phyloP scores from a whole-genome alignment of 805 yeast species.

The Kodamaea kakaduensis region DNA sequence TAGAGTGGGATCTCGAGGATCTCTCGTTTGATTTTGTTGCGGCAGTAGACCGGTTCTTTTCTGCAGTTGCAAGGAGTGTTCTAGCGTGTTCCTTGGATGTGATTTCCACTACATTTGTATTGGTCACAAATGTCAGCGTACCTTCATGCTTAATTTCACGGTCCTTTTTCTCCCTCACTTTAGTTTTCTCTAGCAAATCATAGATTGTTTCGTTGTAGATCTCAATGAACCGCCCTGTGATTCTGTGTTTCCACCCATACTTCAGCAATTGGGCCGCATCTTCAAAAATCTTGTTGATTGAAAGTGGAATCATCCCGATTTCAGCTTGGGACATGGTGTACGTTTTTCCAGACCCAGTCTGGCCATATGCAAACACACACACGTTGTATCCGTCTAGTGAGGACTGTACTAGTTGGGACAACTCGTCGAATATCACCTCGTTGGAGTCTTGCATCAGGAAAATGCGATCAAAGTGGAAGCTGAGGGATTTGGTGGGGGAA shows the following conservation, averaged over 20 bases:
- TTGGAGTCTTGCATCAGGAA: constrained; percentile 57
- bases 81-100: constrained; percentile 47
- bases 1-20: constrained; percentile 89
- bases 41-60: constrained; percentile 67
- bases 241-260: constrained; percentile 59
- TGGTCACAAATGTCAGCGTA: constrained; percentile 54
- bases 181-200: constrained; percentile 51
- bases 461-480: constrained; percentile 74
- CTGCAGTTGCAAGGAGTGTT: constrained; percentile 50
- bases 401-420: constrained; percentile 76
- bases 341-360: constrained; percentile 91
- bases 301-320: constrained; percentile 80
- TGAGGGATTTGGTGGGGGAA: constrained; percentile 17
- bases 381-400: constrained; percentile 85
- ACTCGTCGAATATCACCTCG: constrained; percentile 69
- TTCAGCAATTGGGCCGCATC: constrained; percentile 45
- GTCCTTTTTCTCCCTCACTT: constrained; percentile 34
- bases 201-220: constrained; percentile 80
- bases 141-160: constrained; percentile 74
- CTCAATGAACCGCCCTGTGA: constrained; percentile 78
- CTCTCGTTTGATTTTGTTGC: constrained; percentile 75
- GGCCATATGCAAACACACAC: constrained; percentile 95
- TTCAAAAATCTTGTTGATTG: constrained; percentile 66
- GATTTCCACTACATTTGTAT: constrained; percentile 49
- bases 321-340: constrained; percentile 71